Evolutionary conservation across 768 basidiomycete genomes (phyloP).

Genomic region (Ramaria rubella): DNA sequence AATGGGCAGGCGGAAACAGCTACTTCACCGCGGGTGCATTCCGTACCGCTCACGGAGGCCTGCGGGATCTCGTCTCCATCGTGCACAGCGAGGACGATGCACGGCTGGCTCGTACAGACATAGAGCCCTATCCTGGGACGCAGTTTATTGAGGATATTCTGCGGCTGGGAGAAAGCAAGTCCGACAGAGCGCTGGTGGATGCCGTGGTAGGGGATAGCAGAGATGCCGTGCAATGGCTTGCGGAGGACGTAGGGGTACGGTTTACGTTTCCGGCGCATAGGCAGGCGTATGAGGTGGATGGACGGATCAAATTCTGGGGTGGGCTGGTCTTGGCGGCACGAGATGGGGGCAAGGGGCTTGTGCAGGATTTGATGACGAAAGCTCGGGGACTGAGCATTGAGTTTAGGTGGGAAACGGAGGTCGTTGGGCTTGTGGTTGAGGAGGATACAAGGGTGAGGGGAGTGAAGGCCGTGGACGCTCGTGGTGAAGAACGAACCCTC

Average conservation of each 20-base stretch:
- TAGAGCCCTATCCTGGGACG: constrained; percentile 50
- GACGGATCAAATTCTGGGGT: constrained; percentile 64
- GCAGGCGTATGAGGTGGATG: constrained; percentile 60
- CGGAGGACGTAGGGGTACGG: constrained; percentile 40
- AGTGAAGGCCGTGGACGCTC: constrained; percentile 36
- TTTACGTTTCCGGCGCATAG: constrained; percentile 57
- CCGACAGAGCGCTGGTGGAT: constrained; percentile 43
- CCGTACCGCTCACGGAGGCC: constrained; percentile 55
- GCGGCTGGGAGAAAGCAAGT: constrained; percentile 46
- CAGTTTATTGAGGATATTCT: constrained; percentile 55
- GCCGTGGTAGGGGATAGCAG: constrained; percentile 51
- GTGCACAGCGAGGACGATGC: constrained; percentile 43
- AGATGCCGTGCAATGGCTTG: constrained; percentile 52
- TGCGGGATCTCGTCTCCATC: constrained; percentile 52
- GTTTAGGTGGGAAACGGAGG: constrained; percentile 52
- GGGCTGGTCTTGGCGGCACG: constrained; percentile 57
- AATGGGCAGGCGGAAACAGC: constrained; percentile 66
- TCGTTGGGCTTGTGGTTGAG: constrained; percentile 31
- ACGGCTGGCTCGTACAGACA: constrained; percentile 37
- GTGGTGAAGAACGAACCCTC: constrained; percentile 29
- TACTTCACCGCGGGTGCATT: constrained; percentile 68
- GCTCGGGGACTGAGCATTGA: constrained; percentile 37
- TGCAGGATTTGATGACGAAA: constrained; percentile 38
- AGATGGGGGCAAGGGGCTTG: constrained; percentile 63
- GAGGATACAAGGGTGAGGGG: constrained; percentile 37